These are phyloP conservation scores for Globisporangium ultimum DNA, from an alignment of 352 stramenopile genomes.

Conservation along the genomic window DNA sequence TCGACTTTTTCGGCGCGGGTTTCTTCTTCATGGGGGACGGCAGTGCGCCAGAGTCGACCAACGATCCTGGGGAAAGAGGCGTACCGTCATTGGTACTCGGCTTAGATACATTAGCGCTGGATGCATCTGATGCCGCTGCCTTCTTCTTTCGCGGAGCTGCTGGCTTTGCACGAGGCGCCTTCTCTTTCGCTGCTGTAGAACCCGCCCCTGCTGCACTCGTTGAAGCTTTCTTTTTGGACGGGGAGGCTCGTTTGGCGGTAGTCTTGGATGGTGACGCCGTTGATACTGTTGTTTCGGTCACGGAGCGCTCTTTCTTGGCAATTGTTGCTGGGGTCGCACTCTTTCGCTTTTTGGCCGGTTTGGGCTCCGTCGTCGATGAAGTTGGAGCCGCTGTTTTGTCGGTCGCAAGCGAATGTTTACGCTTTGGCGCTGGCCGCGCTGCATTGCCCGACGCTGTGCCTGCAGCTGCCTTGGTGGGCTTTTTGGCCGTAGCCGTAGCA, in stretches of 20 bases:
- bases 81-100: not conserved
- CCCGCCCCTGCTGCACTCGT: not conserved
- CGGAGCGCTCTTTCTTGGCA: not conserved
- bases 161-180: not conserved
- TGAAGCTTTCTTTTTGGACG: conserved; percentile 11
- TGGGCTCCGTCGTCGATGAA: conserved; percentile 2
- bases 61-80: not conserved
- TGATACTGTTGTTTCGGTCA: not conserved
- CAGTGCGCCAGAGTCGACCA: not conserved
- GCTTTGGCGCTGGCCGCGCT: conserved; percentile 2
- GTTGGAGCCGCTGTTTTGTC: not conserved
- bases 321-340: not conserved
- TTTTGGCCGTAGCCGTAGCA: not conserved
- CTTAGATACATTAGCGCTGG: not conserved
- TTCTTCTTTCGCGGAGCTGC: conserved; percentile 10
- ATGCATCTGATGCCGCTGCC: not conserved
- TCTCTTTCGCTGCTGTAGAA: not conserved
- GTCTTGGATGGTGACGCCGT: not conserved
- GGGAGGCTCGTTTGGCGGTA: conserved; percentile 6
- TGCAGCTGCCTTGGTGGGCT: not conserved
- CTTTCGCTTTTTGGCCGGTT: conserved; percentile 13
- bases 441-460: not conserved
- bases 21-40: conserved; percentile 3
- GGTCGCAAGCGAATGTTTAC: conserved; percentile 6
- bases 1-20: not conserved